Base-by-base conservation (phyloP, 306 rosid species). In the Phaseolus lunatus region DNA sequence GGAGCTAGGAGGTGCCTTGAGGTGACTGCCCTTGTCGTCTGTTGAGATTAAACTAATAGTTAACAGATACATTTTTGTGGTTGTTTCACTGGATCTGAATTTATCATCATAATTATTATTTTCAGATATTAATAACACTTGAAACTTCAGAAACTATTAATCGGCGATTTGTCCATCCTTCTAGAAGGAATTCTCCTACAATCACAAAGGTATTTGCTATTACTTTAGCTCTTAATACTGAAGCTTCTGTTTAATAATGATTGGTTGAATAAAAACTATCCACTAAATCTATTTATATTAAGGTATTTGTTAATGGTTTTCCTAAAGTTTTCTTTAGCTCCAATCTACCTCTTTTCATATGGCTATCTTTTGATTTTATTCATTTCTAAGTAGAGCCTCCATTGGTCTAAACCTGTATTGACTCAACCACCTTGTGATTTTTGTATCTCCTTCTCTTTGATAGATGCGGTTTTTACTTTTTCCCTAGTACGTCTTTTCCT, bases 1-100 rank as follows among this genome's bases (percentile, higher is more conserved):
- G 93, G 94, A 82, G 83, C 92, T 58, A 87, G 97, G 85, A 92
- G 94, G 82, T 96, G 98, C 89, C 99, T 96, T 61, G 99, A 96
- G 99, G 99, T 96, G 87, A 83, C 54, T 75, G 27, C 72, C 41
- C 78, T 78, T 61, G 67, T 69, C 29, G 69, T 64, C 49, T 45
- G 9, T 73, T 72, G 63, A 84, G 53, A 47, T 79, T 37, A 74
- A 31, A 71, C n/a, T 48, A 62, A 24, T 70, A 23, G 19, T 47
- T 59, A 22, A 41, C 56, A 18, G 31, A 56, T 67, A 57, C 16
- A 73, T 70, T 69, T 11, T 24, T 24, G 63, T 70, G 66, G 70
- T 79, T 57, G 75, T 73, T 85, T 79, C 71, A 70, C 45, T 9
- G 31, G 66, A 58, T 67, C 8, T 58, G 73, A 43, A 65, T 77